Evolutionary conservation across 192 early-diverging fungal genomes (phyloP), one percentile per base, ranked within the genome.

Genomic region (Spizellomyces sp.): DNA sequence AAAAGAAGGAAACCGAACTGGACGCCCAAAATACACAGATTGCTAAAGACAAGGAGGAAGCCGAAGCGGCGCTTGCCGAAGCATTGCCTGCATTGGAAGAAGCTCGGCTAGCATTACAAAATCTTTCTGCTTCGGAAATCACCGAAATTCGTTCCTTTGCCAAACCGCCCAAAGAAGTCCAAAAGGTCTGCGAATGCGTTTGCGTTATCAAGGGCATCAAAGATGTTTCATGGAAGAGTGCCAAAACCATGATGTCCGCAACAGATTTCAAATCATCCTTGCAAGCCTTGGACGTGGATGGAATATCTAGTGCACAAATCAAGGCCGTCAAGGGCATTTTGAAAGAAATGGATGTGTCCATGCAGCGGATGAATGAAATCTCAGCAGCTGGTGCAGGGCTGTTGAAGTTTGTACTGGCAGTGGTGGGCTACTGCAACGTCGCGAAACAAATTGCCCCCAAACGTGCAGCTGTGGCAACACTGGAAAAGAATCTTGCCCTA

Each of bases 41-140:
- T 75, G 87, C 87, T 17, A 88, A 85, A 73, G 87, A 88, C 58
- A 88, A 88, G 66, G 87, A 88, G 67, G 87, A 88, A 82, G 87
- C 87, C 21, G 87, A 88, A 66, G 81, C 74, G 14, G 87, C 87
- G 15, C 75, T 88, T 45, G 81, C 81, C 9, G 87, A 88, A 72
- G 84, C 87, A 2, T 70, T 87, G 15, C 86, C 86, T 8, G 86
- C 86, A 5, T 74, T 87, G 6, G 86, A 87, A 57, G 80, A 87
- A 69, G 86, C 86, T 52, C 73, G 83, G 54, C 55, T 81, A 55
- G 86, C 86, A 5, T 69, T 87, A 59, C 79, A 77, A 56, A 84
- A 86, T 60, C 72, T 87, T 36, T 87, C 86, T 27, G 76, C 81
- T 5, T 81, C 83, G 6, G 86, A 87, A 70, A 87, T 87, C 63